A percentile compares a stretch with the other conserved stretches of the same genome.
Conservation (phyloP, 768 basidiomycete species). For the Mycena vulgaris region DNA sequence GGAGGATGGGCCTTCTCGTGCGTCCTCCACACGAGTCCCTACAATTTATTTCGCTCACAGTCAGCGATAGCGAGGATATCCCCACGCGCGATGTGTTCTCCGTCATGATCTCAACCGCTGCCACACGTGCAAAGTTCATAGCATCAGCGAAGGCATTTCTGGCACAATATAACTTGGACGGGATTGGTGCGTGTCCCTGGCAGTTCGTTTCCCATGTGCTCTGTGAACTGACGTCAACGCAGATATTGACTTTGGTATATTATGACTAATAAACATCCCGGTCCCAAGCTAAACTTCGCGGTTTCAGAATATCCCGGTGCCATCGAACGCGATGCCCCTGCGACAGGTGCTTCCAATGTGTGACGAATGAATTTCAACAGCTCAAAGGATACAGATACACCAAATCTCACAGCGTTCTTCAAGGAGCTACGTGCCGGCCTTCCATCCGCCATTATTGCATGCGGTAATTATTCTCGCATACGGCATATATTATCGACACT, state of each 20-base stretch:
- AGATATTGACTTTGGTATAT: conserved; percentile 45
- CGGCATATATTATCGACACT: not conserved
- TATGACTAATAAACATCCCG: too few species aligned
- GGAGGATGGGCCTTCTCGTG: conserved; percentile 42
- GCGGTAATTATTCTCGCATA: not conserved
- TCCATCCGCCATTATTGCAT: conserved; percentile 27
- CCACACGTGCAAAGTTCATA: conserved; percentile 40
- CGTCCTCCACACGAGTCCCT: too few species aligned
- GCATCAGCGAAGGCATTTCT: conserved; percentile 36
- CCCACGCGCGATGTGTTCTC: conserved; percentile 32
- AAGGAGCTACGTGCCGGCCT: conserved; percentile 35
- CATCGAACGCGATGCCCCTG: conserved; percentile 38
- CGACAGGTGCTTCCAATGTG: conserved; percentile 21
- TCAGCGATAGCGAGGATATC: conserved; percentile 18
- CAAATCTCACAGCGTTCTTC: conserved; percentile 41
- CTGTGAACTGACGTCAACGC: not conserved
- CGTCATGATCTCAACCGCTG: conserved; percentile 36
- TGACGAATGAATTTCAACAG: not conserved
- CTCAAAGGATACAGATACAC: conserved; percentile 35
- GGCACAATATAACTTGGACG: conserved; percentile 35
- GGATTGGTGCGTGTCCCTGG: conserved; percentile 36
- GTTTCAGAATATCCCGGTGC: conserved; percentile 39
- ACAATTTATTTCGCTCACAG: too few species aligned
- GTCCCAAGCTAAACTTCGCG: too few species aligned
- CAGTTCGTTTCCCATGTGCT: not conserved